These are phyloP conservation scores for Astrothelium macrocarpum DNA, from an alignment of 495 filamentous ascomycete species.

Conservation along the genomic window DNA sequence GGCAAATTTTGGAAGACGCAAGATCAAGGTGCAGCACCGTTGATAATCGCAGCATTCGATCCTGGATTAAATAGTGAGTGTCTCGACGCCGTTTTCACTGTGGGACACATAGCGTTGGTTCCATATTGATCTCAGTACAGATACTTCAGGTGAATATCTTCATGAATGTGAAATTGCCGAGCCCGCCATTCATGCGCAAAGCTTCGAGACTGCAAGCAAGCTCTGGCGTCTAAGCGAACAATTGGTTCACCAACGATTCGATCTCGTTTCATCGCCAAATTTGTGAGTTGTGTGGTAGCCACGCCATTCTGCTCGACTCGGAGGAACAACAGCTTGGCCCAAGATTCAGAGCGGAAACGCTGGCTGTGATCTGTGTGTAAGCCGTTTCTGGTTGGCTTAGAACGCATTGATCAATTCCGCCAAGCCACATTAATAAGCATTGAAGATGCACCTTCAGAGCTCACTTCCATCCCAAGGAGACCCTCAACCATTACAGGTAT, in stretches of 20 bases:
- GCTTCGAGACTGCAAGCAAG: slow-evolving; percentile 36
- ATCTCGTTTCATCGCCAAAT: background rate
- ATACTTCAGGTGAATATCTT: slow-evolving; percentile 21
- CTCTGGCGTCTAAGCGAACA: slow-evolving; percentile 43
- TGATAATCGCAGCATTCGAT: slow-evolving; percentile 39
- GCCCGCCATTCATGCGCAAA: slow-evolving; percentile 23
- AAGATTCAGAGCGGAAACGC: background rate
- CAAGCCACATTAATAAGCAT: too few relatives aligned
- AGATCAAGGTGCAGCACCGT: slow-evolving; percentile 36
- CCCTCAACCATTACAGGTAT: too few relatives aligned
- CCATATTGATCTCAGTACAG: background rate
- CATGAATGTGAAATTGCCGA: slow-evolving; percentile 33
- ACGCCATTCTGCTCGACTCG: background rate
- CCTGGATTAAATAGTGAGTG: slow-evolving; percentile 29
- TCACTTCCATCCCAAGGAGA: too few relatives aligned
- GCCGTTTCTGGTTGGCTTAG: too few relatives aligned
- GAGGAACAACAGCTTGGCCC: background rate
- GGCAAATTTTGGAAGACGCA: slow-evolving; percentile 21
- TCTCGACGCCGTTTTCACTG: slow-evolving; percentile 14
- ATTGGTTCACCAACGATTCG: slow-evolving; percentile 34
- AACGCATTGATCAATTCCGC: too few relatives aligned
- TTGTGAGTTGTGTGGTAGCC: background rate
- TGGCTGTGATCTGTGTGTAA: too few relatives aligned
- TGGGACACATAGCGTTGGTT: slow-evolving; percentile 24
- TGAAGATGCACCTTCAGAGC: too few relatives aligned